Percentiles rank a stretch among this genome's conserved stretches.
These are phyloP conservation scores for Erysimum cheiranthoides DNA, from an alignment of 345 rosid species.

Conservation along the genomic window DNA sequence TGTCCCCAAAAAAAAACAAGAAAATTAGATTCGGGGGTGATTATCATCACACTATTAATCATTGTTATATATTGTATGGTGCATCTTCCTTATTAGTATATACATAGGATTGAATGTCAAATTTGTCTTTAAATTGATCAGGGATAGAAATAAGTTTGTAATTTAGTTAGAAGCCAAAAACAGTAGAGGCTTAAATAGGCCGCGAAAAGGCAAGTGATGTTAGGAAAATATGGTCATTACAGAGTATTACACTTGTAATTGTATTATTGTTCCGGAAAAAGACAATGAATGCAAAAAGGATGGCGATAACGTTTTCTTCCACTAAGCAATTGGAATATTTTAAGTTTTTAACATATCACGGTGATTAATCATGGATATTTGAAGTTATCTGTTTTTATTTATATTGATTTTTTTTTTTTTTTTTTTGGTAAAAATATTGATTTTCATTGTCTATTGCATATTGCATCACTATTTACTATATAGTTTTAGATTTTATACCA, in stretches of 20 bases:
- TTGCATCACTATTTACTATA: background rate
- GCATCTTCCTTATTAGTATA: background rate
- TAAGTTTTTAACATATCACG: background rate
- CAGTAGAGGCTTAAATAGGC: constrained; percentile 33
- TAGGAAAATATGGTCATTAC: constrained; percentile 25
- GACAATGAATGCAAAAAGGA: background rate
- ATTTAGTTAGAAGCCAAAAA: constrained; percentile 37
- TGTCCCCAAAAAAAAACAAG: background rate
- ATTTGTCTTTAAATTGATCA: constrained; percentile 27
- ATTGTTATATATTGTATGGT: background rate
- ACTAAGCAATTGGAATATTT: background rate
- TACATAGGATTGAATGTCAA: constrained; percentile 24
- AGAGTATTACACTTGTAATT: constrained; percentile 27
- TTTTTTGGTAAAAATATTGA: no score
- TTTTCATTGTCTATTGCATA: background rate
- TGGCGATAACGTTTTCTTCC: constrained; percentile 15
- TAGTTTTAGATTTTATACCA: background rate
- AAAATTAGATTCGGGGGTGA: background rate
- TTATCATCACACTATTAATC: constrained; percentile 8
- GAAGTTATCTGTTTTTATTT: no score
- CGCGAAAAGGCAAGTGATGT: constrained; percentile 41
- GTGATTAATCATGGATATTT: no score
- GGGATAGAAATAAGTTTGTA: constrained; percentile 32
- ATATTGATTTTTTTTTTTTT: no score
- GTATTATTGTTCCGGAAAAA: constrained; percentile 4